Base-by-base conservation (phyloP, 148 eudicot species). In the Vaccinium vitisidaea region DNA sequence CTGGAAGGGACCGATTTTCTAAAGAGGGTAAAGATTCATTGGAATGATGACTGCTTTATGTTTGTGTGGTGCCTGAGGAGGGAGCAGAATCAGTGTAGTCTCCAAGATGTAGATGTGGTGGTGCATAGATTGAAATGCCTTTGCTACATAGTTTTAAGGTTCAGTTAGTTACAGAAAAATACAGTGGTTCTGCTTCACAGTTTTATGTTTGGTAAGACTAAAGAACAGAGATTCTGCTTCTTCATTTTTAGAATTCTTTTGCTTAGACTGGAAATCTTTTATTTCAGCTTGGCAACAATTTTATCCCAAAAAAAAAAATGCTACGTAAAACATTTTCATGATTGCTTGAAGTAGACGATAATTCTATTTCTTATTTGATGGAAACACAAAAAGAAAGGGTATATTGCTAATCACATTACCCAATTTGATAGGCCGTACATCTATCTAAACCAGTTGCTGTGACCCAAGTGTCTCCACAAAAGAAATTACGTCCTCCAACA, bases 401-500 rank as follows among this genome's bases (percentile, higher is more conserved):
- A 52, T 43, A 59, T 58, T 48, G 56, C 56, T 7, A 25, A 52
- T 14, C 30, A 63, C 77, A 65, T 89, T 93, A 95, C 99, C 98
- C 98, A 87, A 95, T 94, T 81, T 97, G 99, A 88, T 95, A 95
- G 67, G 98, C 95, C 14, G 95, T 89, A 80, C 93, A 90, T 90
- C 99, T 93, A 86, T 97, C 98, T 56, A 92, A 92, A 81, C 98
- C 99, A 85, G 99, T 95, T 71, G 94, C 85, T 77, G 89, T 89
- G 43, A 92, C 91, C 99, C 98, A 97, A 15, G 96, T 89, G 83
- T 97, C 94, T 85, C 98, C 98, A 86, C 98, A 97, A 88, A 95
- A 95, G 87, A 97, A 95, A 87, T 97, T 95, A 50, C 98, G 95
- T 39, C 98, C 99, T 77, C 99, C 99, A 89, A 97, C 90, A 87